A percentile compares a stretch with the other conserved stretches of the same genome.
phyloP scores from a whole-genome alignment of 2,329 filamentous ascomycete species.

The Acrodontium crateriforme region DNA sequence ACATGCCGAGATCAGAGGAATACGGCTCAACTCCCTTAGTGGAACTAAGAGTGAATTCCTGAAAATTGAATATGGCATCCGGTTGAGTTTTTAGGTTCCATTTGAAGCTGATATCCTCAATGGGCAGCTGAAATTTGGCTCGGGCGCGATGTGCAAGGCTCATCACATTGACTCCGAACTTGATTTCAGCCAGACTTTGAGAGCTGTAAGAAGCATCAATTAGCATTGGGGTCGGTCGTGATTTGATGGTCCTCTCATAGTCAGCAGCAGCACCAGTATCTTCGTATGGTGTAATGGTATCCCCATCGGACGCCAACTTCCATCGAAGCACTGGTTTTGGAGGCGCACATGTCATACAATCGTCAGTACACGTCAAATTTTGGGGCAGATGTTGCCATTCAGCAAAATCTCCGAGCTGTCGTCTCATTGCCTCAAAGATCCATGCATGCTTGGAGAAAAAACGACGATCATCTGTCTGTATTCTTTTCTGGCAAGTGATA shows the following conservation, averaged over 20 bases:
- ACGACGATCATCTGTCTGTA: conserved; percentile 2
- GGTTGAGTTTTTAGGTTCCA: conserved; percentile 16
- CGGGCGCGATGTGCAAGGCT: conserved; percentile 19
- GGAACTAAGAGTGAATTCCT: conserved; percentile 10
- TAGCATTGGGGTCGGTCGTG: conserved; percentile 25
- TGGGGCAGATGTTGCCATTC: conserved; percentile 7
- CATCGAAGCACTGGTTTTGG: conserved; percentile 25
- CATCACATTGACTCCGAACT: conserved; percentile 16
- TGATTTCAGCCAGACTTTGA: conserved; percentile 2
- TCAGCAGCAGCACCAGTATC: conserved; percentile 34
- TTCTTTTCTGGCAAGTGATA: background rate
- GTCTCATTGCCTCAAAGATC: conserved; percentile 15
- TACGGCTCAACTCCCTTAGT: conserved; percentile 5
- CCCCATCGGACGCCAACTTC: conserved; percentile 17
- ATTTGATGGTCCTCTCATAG: conserved; percentile 40
- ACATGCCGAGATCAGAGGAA: conserved; percentile 15
- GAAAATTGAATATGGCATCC: conserved; percentile 1
- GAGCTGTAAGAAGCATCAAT: conserved; percentile 3
- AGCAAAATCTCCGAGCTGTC: conserved; percentile 5
- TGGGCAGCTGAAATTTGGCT: conserved; percentile 7
- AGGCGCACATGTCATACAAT: conserved; percentile 24
- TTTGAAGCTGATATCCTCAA: background rate
- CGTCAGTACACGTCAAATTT: background rate
- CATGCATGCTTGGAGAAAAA: conserved; percentile 10
- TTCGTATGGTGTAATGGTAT: conserved; percentile 33